These are phyloP conservation scores for Aspergillus pseudoterreus DNA, from an alignment of 2,329 filamentous ascomycete genomes.

Conservation along the genomic window DNA sequence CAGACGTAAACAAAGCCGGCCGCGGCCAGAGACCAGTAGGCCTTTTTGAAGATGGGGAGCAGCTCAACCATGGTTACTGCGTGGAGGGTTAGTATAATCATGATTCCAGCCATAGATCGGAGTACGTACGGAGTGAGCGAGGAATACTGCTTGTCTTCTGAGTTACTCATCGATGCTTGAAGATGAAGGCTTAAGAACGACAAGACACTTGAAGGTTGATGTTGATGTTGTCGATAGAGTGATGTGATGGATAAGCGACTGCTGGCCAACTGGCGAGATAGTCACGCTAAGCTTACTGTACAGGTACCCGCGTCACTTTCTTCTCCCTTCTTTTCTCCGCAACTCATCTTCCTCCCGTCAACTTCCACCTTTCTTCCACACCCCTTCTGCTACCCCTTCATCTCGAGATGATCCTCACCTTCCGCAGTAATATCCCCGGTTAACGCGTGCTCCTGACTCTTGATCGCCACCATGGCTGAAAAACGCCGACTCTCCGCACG, in stretches of 20 bases:
- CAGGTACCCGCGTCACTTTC: background rate
- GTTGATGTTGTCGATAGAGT: too few relatives aligned
- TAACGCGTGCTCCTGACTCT: background rate
- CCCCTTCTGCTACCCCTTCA: conserved; percentile 7
- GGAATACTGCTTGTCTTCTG: too few relatives aligned
- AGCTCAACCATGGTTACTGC: conserved; percentile 33
- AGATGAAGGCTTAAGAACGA: too few relatives aligned
- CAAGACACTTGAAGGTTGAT: too few relatives aligned
- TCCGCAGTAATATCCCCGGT: background rate
- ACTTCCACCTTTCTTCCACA: conserved; percentile 6
- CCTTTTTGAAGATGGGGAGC: conserved; percentile 47
- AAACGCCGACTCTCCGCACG: conserved; percentile 43
- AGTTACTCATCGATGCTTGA: too few relatives aligned
- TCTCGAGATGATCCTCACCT: conserved; percentile 8
- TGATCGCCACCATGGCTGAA: conserved; percentile 31
- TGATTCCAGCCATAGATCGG: background rate
- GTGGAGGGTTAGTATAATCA: too few relatives aligned
- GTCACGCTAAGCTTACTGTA: background rate
- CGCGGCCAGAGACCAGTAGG: conserved; percentile 55
- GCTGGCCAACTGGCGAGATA: background rate
- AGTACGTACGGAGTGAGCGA: background rate
- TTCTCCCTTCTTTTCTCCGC: background rate
- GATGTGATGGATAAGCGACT: background rate
- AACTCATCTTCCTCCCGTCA: background rate
- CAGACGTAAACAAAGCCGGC: conserved; percentile 63